Evolutionary conservation across 805 yeast genomes (phyloP).

Genomic region (Candida peoriensis): DNA sequence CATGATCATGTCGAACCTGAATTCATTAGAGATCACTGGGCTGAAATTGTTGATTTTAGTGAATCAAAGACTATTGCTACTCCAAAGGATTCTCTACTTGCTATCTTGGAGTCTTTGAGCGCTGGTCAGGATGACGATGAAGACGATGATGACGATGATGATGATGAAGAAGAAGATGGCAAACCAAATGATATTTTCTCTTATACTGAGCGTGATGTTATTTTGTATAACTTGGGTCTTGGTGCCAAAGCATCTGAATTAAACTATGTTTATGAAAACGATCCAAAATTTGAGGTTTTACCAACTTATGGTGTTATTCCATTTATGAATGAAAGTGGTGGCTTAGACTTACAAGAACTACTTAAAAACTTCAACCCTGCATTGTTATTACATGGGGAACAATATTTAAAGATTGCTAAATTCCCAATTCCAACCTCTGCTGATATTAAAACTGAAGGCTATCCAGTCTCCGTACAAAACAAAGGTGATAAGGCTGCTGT

Average conservation of each 20-base stretch:
- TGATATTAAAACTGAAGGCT: conserved; percentile 51
- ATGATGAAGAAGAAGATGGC: conserved; percentile 42
- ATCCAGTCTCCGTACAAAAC: conserved; percentile 71
- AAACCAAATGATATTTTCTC: conserved; percentile 40
- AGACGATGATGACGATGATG: conserved; percentile 38
- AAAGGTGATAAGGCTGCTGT: conserved; percentile 82
- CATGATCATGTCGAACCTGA: conserved; percentile 53
- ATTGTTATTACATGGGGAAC: conserved; percentile 92
- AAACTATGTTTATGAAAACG: conserved; percentile 74
- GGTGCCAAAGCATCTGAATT: conserved; percentile 81
- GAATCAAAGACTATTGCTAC: conserved; percentile 48
- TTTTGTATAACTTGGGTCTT: conserved; percentile 82
- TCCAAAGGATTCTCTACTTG: conserved; percentile 76
- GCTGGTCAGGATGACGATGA: conserved; percentile 33
- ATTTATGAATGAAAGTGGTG: conserved; percentile 60
- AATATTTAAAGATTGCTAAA: conserved; percentile 70
- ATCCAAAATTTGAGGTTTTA: conserved; percentile 71
- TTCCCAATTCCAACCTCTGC: conserved; percentile 78
- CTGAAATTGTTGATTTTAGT: conserved; percentile 58
- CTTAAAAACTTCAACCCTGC: conserved; percentile 85
- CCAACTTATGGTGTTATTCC: conserved; percentile 92
- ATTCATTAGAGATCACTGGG: conserved; percentile 63
- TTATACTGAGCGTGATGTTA: conserved; percentile 65
- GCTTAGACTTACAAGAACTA: conserved; percentile 50
- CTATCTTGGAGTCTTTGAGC: conserved; percentile 60